Percentiles rank a stretch among this genome's conserved stretches.
Evolutionary conservation across 306 rosid species (phyloP).

Genomic region (Prosopis cineraria): DNA sequence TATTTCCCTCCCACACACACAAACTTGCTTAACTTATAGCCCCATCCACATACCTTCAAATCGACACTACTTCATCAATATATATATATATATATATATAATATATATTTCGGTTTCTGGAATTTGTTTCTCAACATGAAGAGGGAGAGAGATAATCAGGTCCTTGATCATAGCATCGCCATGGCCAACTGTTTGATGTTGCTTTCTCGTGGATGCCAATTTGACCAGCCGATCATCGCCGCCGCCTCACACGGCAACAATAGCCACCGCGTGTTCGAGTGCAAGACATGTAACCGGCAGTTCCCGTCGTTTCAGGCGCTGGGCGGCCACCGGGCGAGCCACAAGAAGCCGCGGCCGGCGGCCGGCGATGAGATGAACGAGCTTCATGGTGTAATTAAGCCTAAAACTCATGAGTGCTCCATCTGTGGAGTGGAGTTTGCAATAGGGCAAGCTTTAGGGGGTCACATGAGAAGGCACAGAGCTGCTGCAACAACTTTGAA

Average conservation of each 20-base stretch:
- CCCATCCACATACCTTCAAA: not conserved
- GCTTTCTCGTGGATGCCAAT: conserved; percentile 56
- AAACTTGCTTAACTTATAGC: not conserved
- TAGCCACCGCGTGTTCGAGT: conserved; percentile 72
- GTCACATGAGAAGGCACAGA: conserved; percentile 95
- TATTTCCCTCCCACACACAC: conserved; percentile 16
- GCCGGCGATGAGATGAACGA: not conserved
- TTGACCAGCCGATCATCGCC: not conserved
- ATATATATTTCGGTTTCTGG: not conserved
- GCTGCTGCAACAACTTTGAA: not conserved
- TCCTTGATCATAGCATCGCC: conserved; percentile 41
- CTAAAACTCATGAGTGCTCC: conserved; percentile 86
- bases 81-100: no score
- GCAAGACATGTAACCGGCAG: conserved; percentile 82
- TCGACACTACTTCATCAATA: not conserved
- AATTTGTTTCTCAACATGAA: conserved; percentile 47
- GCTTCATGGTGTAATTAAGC: conserved; percentile 40
- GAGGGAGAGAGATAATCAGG: conserved; percentile 62
- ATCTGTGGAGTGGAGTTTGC: conserved; percentile 89
- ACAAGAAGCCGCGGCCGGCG: conserved; percentile 78
- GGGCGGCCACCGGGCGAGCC: conserved; percentile 97
- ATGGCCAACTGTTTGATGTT: conserved; percentile 90
- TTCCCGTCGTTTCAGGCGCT: conserved; percentile 89
- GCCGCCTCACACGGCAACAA: conserved; percentile 4
- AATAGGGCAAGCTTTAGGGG: conserved; percentile 94